Evolutionary conservation across 345 rosid genomes (phyloP).

Genomic region (Euphorbia pulcherrima): DNA sequence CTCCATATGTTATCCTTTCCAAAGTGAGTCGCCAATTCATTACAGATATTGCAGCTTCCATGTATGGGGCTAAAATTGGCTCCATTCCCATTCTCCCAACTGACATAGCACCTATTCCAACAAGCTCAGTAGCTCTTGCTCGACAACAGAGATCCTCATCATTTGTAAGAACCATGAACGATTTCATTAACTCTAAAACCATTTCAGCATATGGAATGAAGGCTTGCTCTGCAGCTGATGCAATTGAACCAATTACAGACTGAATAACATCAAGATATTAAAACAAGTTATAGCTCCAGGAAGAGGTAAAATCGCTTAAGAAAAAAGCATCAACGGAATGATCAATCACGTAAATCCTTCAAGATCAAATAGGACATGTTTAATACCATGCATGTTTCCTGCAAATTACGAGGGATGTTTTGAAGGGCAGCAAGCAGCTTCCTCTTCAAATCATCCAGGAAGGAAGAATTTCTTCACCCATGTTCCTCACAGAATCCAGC

Average conservation of each 20-base stretch:
- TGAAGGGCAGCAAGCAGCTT: conserved; percentile 79
- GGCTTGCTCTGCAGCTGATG: conserved; percentile 97
- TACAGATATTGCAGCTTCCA: conserved; percentile 97
- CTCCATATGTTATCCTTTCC: not conserved
- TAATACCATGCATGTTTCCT: conserved; percentile 97
- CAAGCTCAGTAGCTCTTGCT: conserved; percentile 98
- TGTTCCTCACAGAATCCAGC: conserved; percentile 98
- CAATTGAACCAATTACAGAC: conserved; percentile 98
- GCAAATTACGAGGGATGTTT: conserved; percentile 81
- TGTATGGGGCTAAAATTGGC: conserved; percentile 71
- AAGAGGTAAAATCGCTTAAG: not conserved
- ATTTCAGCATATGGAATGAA: conserved; percentile 92
- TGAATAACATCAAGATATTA: conserved; percentile 33
- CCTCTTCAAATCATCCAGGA: conserved; percentile 86
- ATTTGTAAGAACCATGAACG: conserved; percentile 83
- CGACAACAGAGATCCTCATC: conserved; percentile 93
- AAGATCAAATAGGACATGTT: conserved; percentile 8
- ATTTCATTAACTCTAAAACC: conserved; percentile 83
- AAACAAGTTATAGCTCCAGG: not conserved
- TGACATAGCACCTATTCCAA: conserved; percentile 98
- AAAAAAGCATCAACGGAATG: not conserved
- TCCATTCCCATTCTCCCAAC: conserved; percentile 84
- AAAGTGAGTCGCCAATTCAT: conserved; percentile 23
- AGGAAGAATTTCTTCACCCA: conserved; percentile 93
- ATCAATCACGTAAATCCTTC: not conserved